A percentile compares a stretch with the other conserved stretches of the same genome.
Conservation (phyloP, 108 stramenopile species). For the Cyclotella baltica region DNA sequence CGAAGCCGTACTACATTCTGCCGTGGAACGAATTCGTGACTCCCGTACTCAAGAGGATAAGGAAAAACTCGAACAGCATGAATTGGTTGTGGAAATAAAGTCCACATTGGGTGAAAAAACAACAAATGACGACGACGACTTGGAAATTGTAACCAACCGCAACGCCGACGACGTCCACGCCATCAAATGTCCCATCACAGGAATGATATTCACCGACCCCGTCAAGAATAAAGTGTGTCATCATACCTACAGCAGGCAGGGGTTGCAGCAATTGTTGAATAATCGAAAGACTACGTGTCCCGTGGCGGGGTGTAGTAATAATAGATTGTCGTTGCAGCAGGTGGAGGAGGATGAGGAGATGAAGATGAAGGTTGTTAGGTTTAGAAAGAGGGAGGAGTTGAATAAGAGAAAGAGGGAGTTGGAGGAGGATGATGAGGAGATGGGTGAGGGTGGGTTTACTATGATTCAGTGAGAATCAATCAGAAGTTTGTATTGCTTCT, state of each 20-base stretch:
- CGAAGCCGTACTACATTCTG: constrained; percentile 44
- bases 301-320: constrained; percentile 69
- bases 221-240: constrained; percentile 68
- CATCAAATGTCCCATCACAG: constrained; percentile 73
- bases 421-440: constrained; percentile 44
- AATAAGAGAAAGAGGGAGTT: constrained; percentile 43
- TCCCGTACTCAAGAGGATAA: constrained; percentile 9
- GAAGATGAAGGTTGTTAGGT: constrained; percentile 59
- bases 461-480: constrained; percentile 40
- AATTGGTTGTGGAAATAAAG: constrained; percentile 17
- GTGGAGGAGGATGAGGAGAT: constrained; percentile 67
- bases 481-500: no score
- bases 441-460: constrained; percentile 33
- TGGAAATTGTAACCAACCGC: constrained; percentile 37
- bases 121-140: constrained; percentile 46
- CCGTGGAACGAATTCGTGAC: constrained; percentile 39
- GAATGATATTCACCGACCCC: constrained; percentile 67
- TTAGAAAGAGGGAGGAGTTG: constrained; percentile 52
- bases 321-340: constrained; percentile 35
- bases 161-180: constrained; percentile 31
- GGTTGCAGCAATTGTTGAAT: constrained; percentile 54
- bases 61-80: constrained; percentile 35
- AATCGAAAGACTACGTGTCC: constrained; percentile 60
- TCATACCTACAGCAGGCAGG: constrained; percentile 64
- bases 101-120: constrained; percentile 45